Evolutionary conservation across 2,329 filamentous ascomycete species (phyloP).

Genomic region (Stagonosporopsis cucurbitacearum): DNA sequence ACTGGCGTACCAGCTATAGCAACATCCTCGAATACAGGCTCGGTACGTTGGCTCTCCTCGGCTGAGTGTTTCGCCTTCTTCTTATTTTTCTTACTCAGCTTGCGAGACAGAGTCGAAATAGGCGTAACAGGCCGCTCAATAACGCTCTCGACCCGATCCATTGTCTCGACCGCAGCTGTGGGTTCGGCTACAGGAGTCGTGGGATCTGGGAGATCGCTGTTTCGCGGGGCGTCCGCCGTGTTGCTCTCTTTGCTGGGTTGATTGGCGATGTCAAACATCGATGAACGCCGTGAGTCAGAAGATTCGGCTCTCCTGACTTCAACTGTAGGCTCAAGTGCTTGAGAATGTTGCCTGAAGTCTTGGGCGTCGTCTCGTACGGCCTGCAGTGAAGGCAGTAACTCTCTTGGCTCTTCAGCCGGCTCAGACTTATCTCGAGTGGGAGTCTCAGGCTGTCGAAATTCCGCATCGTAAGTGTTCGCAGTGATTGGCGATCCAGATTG

Average conservation of each 20-base stretch:
- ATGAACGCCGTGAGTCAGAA: constrained; percentile 23
- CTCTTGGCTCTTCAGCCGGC: neutral
- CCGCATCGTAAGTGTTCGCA: neutral
- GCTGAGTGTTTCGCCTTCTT: constrained; percentile 14
- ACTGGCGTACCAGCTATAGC: neutral
- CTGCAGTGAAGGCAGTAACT: constrained; percentile 35
- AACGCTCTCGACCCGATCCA: constrained; percentile 23
- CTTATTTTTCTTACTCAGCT: constrained; percentile 36
- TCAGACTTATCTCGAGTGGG: neutral
- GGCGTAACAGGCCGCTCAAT: neutral
- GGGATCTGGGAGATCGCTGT: constrained; percentile 22
- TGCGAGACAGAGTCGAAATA: constrained; percentile 1
- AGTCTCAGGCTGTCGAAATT: constrained; percentile 6
- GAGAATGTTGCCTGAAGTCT: constrained; percentile 36
- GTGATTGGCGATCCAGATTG: neutral
- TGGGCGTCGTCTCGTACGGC: constrained; percentile 35
- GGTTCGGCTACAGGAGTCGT: constrained; percentile 34
- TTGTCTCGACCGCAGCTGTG: constrained; percentile 28
- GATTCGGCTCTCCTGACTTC: constrained; percentile 21
- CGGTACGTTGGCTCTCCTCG: constrained; percentile 14
- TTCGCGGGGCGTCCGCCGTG: constrained; percentile 37
- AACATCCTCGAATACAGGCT: neutral
- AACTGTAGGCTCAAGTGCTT: constrained; percentile 34
- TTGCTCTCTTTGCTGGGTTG: constrained; percentile 40
- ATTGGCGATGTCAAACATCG: constrained; percentile 37